Conservation (phyloP, 2,329 filamentous ascomycete genomes). For the Coniella lustricola region DNA sequence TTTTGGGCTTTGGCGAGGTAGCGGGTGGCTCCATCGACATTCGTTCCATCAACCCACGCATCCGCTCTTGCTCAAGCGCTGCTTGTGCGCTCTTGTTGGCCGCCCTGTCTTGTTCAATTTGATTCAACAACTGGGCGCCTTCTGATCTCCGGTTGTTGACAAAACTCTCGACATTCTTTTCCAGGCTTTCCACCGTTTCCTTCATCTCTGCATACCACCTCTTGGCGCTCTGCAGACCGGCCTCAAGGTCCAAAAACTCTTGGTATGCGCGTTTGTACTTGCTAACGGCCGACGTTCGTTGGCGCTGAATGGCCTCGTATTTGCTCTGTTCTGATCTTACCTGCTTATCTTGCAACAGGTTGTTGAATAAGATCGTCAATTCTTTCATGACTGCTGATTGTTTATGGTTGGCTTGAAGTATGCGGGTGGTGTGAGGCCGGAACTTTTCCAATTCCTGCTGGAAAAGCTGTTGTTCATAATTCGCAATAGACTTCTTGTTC, state of each 20-base stretch:
- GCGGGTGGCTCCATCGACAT: constrained; percentile 75
- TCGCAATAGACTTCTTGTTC: constrained; percentile 94
- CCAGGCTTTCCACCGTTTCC: constrained; percentile 82
- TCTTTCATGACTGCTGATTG: constrained; percentile 93
- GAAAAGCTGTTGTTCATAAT: constrained; percentile 87
- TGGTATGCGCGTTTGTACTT: constrained; percentile 90
- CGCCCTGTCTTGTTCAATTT: constrained; percentile 75
- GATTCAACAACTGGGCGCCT: constrained; percentile 78
- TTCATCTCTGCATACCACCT: constrained; percentile 95
- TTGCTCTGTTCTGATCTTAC: constrained; percentile 92
- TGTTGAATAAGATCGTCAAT: constrained; percentile 78
- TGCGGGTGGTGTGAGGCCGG: constrained; percentile 80
- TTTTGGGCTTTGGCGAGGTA: constrained; percentile 29
- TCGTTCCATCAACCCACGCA: constrained; percentile 87
- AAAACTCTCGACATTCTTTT: constrained; percentile 95
- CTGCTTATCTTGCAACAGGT: constrained; percentile 85
- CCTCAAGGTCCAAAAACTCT: constrained; percentile 82
- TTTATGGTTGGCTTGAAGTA: constrained; percentile 92
- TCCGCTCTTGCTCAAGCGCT: constrained; percentile 76
- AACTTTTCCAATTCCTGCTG: constrained; percentile 98
- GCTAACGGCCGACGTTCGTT: constrained; percentile 71
- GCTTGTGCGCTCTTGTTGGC: constrained; percentile 55
- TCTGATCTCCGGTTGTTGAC: constrained; percentile 91
- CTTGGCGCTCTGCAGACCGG: constrained; percentile 80
- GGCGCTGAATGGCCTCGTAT: constrained; percentile 81